Conservation (phyloP, 2,329 filamentous ascomycete species). For the Annulohypoxylon truncatum region DNA sequence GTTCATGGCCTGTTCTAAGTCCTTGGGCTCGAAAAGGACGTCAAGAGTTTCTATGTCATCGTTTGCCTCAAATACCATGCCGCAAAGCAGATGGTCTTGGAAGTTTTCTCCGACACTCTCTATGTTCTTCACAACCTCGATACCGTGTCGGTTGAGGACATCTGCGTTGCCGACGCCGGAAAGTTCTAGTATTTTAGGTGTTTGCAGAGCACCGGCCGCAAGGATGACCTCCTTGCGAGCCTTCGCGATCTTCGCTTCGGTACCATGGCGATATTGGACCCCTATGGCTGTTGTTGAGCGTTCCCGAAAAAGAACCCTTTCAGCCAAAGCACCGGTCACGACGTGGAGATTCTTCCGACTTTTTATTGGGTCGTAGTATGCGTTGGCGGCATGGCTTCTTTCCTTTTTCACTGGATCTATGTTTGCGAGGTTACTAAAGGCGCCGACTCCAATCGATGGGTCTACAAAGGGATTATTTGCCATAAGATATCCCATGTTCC, state of each 20-base stretch:
- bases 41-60: slow-evolving; percentile 34
- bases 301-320: slow-evolving; percentile 34
- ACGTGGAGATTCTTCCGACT: slow-evolving; percentile 35
- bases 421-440: slow-evolving; percentile 38
- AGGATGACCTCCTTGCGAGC: slow-evolving; percentile 42
- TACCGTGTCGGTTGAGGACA: slow-evolving; percentile 23
- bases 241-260: neutral
- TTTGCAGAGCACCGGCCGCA: slow-evolving; percentile 35
- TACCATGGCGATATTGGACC: slow-evolving; percentile 26
- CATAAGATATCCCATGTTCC: slow-evolving; percentile 13
- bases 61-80: slow-evolving; percentile 26
- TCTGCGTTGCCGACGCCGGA: slow-evolving; percentile 49
- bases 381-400: slow-evolving; percentile 33
- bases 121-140: slow-evolving; percentile 24
- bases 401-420: slow-evolving; percentile 32
- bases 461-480: slow-evolving; percentile 16
- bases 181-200: slow-evolving; percentile 53
- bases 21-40: slow-evolving; percentile 28
- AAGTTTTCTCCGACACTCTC: slow-evolving; percentile 41
- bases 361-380: slow-evolving; percentile 31
- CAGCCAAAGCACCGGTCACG: slow-evolving; percentile 23
- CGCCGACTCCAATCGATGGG: slow-evolving; percentile 28
- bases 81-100: slow-evolving; percentile 40
- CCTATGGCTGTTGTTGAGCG: slow-evolving; percentile 18
- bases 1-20: slow-evolving; percentile 24